These are phyloP conservation scores for Aspergillus bombycis DNA, from an alignment of 2,329 filamentous ascomycete genomes.

Conservation along the genomic window DNA sequence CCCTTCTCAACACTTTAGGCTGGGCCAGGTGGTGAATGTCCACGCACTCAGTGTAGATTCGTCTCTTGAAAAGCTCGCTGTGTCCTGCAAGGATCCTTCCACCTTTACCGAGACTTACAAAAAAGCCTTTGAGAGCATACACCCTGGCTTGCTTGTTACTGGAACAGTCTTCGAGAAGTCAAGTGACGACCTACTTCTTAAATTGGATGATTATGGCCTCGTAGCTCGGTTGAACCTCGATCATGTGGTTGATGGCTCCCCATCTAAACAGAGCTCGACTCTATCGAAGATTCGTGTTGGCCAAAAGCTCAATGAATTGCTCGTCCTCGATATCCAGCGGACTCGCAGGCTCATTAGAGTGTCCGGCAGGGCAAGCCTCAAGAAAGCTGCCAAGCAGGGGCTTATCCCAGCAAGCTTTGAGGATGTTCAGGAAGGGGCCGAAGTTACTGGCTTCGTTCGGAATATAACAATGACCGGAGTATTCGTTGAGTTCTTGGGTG, in stretches of 20 bases:
- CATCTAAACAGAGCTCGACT: conserved; percentile 74
- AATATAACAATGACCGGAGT: conserved; percentile 80
- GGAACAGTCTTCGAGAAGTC: conserved; percentile 83
- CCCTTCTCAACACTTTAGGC: conserved; percentile 83
- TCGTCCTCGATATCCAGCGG: conserved; percentile 84
- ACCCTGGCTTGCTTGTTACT: conserved; percentile 73
- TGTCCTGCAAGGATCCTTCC: conserved; percentile 90
- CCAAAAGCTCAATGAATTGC: conserved; percentile 77
- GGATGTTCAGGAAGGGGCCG: conserved; percentile 69
- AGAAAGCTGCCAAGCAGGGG: conserved; percentile 73
- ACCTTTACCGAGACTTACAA: conserved; percentile 78
- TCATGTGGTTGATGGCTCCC: conserved; percentile 83
- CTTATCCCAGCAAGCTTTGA: conserved; percentile 72
- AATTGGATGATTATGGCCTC: conserved; percentile 72
- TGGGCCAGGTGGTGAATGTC: conserved; percentile 89
- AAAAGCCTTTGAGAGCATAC: conserved; percentile 70
- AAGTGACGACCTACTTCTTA: conserved; percentile 73
- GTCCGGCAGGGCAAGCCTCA: conserved; percentile 79
- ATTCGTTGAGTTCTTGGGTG: conserved; percentile 85
- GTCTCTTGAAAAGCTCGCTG: conserved; percentile 71
- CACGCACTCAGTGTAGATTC: conserved; percentile 81
- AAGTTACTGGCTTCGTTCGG: conserved; percentile 77
- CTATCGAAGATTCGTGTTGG: conserved; percentile 83
- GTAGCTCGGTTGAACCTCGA: conserved; percentile 76
- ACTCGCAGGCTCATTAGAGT: conserved; percentile 74